These are phyloP conservation scores for Pseudohyphozyma bogoriensis DNA, from an alignment of 768 basidiomycete genomes.

Conservation along the genomic window DNA sequence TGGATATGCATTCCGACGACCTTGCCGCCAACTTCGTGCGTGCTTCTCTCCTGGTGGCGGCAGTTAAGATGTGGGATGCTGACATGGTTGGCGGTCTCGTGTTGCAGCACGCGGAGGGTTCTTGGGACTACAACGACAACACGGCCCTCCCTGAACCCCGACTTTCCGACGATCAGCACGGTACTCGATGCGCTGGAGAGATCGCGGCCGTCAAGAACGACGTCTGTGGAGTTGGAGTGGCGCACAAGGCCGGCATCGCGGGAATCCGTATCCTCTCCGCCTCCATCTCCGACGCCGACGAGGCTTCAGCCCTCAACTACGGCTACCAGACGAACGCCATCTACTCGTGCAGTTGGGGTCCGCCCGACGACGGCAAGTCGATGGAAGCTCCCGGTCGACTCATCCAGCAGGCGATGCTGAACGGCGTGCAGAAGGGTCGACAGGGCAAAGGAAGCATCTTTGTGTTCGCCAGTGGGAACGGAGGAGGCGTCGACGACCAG, in stretches of 20 bases:
- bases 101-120: constrained; percentile 66
- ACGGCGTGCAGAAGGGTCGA: constrained; percentile 83
- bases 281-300: constrained; percentile 87
- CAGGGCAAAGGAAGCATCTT: constrained; percentile 83
- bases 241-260: constrained; percentile 81
- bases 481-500: constrained; percentile 80
- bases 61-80: neutral
- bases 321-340: constrained; percentile 84
- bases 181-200: constrained; percentile 95
- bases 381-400: constrained; percentile 92
- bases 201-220: constrained; percentile 86
- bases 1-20: constrained; percentile 77
- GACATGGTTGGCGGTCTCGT: no score
- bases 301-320: constrained; percentile 88
- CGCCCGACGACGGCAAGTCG: constrained; percentile 81
- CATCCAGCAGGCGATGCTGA: constrained; percentile 85
- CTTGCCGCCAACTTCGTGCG: constrained; percentile 84
- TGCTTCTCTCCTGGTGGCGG: constrained; percentile 23
- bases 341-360: constrained; percentile 97
- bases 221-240: constrained; percentile 88
- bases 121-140: constrained; percentile 95
- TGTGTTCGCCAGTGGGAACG: constrained; percentile 96
- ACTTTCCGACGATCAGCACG: constrained; percentile 85
- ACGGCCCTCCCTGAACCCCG: constrained; percentile 73
- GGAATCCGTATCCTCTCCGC: constrained; percentile 92